Base-by-base conservation (phyloP, 83 land plant species). In the Thuja plicata region DNA sequence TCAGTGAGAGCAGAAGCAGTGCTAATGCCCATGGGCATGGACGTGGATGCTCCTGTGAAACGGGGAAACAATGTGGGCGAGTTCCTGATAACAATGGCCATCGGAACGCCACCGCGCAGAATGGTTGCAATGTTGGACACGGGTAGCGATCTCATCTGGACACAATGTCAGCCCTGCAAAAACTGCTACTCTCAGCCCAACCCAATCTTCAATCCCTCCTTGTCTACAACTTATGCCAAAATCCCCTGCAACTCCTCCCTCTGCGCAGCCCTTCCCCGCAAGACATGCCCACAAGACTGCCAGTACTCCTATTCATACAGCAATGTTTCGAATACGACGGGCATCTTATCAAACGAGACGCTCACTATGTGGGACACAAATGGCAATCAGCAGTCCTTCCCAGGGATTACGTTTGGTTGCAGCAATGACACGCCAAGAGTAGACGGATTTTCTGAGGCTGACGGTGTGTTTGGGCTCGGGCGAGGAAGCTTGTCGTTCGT, bases 111-210 rank as follows among this genome's bases (percentile, higher is more conserved):
- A 0, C 62, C 85, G 19, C 30, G n/a, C 3, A 24, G 45, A 11
- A 57, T 46, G 34, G 10, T 41, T 17, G 27, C 79, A 30, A 34
- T 86, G 17, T 1, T 87, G 41, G 90, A 89, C 88, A 89, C 88
- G 30, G 90, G 88, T 30, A 86, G 88, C 84, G 73, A 87, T 55
- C 88, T 89, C 83, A 86, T 50, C 43, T 89, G 90, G 90, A 50
- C 70, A 0, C 88, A 89, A 27, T 89, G 90, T 60, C 7, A 32
- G 9, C 90, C 90, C 30, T 86, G 88, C 24, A 12, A 0, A 2
- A 66, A 19, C 5, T 86, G 88, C 90, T 86, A 4, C 71, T 1
- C 34, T 16, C 90, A 86, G 46, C 38, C 34, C 21, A 1, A 45
- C 88, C 83, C 57, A 34, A 30, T 89, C 8, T 86, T 86, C 84